Conservation (phyloP, 345 rosid genomes). For the Rhizophora apiculata region DNA sequence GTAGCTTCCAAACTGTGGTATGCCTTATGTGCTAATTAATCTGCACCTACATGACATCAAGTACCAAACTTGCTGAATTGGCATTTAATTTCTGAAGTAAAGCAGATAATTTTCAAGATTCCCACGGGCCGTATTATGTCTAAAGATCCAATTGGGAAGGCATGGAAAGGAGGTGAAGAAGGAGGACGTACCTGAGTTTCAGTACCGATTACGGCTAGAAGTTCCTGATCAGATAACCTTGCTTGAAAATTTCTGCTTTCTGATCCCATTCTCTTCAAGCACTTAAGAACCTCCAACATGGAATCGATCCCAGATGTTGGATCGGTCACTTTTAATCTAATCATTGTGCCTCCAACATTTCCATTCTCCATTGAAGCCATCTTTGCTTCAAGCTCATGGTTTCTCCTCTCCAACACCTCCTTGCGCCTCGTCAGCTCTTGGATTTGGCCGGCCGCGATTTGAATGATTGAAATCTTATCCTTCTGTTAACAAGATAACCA, state of each 20-base stretch:
- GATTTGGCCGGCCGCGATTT: slow-evolving; percentile 38
- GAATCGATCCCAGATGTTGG: slow-evolving; percentile 58
- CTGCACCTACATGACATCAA: no score
- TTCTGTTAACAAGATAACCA: slow-evolving; percentile 32
- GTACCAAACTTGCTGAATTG: no score
- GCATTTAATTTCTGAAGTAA: no score
- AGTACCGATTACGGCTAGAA: slow-evolving; percentile 37
- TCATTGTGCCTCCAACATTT: slow-evolving; percentile 25
- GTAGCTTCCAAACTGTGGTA: no score
- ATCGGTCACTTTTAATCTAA: slow-evolving; percentile 38
- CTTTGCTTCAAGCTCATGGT: slow-evolving; percentile 26
- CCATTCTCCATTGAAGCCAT: not conserved
- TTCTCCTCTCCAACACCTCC: slow-evolving; percentile 41
- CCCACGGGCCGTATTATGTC: no score
- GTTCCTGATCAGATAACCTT: slow-evolving; percentile 33
- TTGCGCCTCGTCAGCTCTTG: slow-evolving; percentile 37
- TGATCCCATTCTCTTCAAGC: slow-evolving; percentile 41
- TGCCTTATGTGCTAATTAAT: no score
- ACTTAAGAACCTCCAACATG: slow-evolving; percentile 47
- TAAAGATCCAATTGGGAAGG: no score
- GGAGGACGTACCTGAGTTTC: slow-evolving; percentile 36
- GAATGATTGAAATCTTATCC: slow-evolving; percentile 54
- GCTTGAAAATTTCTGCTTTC: slow-evolving; percentile 35
- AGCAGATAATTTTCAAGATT: no score
- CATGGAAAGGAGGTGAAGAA: not conserved